Evolutionary conservation across 2,329 filamentous ascomycete genomes (phyloP).

Genomic region (Aspergillus pseudoglaucus): DNA sequence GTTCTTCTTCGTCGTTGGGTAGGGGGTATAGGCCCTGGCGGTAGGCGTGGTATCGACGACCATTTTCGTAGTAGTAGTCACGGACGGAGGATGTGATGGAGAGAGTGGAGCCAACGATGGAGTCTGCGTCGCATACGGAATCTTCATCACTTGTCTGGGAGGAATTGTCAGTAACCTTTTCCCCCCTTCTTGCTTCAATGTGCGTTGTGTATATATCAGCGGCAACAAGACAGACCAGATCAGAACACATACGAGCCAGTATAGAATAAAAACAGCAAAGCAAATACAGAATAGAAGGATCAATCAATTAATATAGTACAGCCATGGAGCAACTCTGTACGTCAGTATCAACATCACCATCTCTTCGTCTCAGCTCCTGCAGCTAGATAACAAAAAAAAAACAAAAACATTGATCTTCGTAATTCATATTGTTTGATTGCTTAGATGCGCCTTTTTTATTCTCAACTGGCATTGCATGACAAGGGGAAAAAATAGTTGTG

Average conservation of each 20-base stretch:
- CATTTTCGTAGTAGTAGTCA: slow-evolving; percentile 36
- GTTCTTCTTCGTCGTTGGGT: slow-evolving; percentile 41
- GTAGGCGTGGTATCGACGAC: slow-evolving; percentile 39
- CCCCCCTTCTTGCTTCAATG: neutral
- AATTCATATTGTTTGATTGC: too few species aligned
- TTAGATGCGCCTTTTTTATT: too few species aligned
- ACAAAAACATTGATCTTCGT: too few species aligned
- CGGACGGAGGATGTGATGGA: slow-evolving; percentile 34
- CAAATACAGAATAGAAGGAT: neutral
- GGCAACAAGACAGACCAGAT: neutral
- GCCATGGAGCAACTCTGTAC: too few species aligned
- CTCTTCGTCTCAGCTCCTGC: too few species aligned
- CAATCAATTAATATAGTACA: too few species aligned
- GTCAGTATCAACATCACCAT: too few species aligned
- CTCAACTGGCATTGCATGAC: too few species aligned
- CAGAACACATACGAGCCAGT: neutral
- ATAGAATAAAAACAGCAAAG: slow-evolving; percentile 1
- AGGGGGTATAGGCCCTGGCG: slow-evolving; percentile 36
- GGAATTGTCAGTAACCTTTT: slow-evolving; percentile 1
- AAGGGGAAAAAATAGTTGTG: neutral
- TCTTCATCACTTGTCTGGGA: slow-evolving; percentile 30
- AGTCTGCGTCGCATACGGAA: slow-evolving; percentile 24
- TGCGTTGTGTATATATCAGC: neutral
- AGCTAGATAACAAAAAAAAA: too few species aligned
- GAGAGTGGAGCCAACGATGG: slow-evolving; percentile 35